phyloP scores from a whole-genome alignment of 805 yeast species.

The Candida sphagnicola region DNA sequence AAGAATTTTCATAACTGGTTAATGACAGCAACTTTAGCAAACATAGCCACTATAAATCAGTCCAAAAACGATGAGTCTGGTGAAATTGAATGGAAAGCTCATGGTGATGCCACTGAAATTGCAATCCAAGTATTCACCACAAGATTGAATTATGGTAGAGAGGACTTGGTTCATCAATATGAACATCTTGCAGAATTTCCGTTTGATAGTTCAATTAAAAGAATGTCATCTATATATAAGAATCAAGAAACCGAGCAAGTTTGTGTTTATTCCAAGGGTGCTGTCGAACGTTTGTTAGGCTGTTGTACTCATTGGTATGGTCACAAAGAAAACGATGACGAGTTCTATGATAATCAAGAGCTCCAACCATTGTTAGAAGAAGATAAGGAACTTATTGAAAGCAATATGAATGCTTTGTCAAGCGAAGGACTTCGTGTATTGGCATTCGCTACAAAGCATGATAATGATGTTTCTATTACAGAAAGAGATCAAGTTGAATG shows the following conservation, averaged over 20 bases:
- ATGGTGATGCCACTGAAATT: conserved; percentile 86
- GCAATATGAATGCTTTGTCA: conserved; percentile 56
- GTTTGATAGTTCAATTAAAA: conserved; percentile 68
- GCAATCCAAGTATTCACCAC: conserved; percentile 78
- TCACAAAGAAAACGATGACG: conserved; percentile 20
- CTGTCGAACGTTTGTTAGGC: conserved; percentile 63
- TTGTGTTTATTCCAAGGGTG: conserved; percentile 60
- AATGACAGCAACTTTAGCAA: conserved; percentile 34
- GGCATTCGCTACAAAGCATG: conserved; percentile 54
- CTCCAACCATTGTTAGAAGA: conserved; percentile 33
- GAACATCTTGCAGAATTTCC: conserved; percentile 63
- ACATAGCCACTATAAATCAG: conserved; percentile 36
- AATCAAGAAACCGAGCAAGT: conserved; percentile 17
- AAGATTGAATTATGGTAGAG: conserved; percentile 51
- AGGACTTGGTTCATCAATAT: conserved; percentile 35
- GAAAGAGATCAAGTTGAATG: conserved; percentile 45
- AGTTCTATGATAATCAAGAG: conserved; percentile 14
- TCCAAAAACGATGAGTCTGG: conserved; percentile 24
- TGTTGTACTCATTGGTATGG: conserved; percentile 55
- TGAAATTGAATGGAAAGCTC: conserved; percentile 35
- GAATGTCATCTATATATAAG: conserved; percentile 62
- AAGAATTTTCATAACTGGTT: conserved; percentile 20
- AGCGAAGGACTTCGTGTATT: conserved; percentile 67
- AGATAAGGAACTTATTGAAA: conserved; percentile 41
- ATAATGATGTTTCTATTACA: conserved; percentile 15